Percentiles rank a stretch among this genome's conserved stretches.
Evolutionary conservation across 129 eudicot species (phyloP).

Genomic region (Flaveria sonorensis): DNA sequence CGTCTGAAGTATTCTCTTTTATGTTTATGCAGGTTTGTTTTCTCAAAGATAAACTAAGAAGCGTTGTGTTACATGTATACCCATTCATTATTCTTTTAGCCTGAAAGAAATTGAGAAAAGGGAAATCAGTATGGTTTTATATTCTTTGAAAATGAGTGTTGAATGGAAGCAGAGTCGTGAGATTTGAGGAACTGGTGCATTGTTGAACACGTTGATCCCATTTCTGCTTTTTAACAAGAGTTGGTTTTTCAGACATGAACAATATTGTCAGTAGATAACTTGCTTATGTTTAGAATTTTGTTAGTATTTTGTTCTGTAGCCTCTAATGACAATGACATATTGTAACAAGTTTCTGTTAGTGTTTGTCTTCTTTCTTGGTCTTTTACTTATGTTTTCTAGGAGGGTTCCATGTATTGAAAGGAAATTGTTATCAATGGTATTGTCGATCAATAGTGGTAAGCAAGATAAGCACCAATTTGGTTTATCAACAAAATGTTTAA

Average conservation of each 20-base stretch:
- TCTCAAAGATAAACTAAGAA: constrained; percentile 47
- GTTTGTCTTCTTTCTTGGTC: not conserved
- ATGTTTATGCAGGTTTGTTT: constrained; percentile 81
- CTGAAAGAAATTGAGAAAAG: constrained; percentile 17
- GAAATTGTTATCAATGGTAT: too few relatives aligned
- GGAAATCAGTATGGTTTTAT: constrained; percentile 17
- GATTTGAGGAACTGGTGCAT: constrained; percentile 13
- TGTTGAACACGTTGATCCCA: constrained; percentile 28
- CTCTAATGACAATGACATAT: not conserved
- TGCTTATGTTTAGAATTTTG: not conserved
- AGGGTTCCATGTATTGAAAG: too few relatives aligned
- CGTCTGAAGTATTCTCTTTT: constrained; percentile 68
- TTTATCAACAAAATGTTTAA: too few relatives aligned
- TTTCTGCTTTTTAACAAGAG: constrained; percentile 14
- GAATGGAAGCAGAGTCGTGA: constrained; percentile 12
- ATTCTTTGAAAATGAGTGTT: constrained; percentile 24
- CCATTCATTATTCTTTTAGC: constrained; percentile 31
- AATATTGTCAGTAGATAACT: not conserved
- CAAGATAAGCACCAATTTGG: too few relatives aligned
- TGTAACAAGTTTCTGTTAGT: constrained; percentile 17
- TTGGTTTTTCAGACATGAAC: constrained; percentile 6
- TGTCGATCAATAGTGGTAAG: too few relatives aligned
- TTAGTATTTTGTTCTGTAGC: constrained; percentile 14
- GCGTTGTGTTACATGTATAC: constrained; percentile 33
- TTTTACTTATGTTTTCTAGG: too few relatives aligned